Evolutionary conservation across 129 eudicot genomes (phyloP), one percentile per base, ranked within the genome.

Genomic region (Mikania micrantha): DNA sequence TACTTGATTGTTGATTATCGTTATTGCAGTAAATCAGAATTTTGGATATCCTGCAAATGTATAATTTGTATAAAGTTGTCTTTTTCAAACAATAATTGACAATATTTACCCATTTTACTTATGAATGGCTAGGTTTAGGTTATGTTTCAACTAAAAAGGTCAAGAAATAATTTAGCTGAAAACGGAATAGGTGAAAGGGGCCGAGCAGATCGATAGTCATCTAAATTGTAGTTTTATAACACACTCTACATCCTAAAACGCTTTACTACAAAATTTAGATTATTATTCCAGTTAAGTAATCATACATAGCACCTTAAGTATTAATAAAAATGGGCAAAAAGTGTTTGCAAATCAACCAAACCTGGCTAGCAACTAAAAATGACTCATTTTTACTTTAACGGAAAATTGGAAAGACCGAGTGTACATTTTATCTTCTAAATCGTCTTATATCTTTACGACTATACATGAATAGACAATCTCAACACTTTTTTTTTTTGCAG

Each of bases 401-500:
- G 7, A 1, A 50, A 50, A 22, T 20, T 17, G 27, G 27, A 8
- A 49, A 17, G 56, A 49, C 4, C 9, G 13, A 29, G 39, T 52
- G 47, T 53, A 22, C 19, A 49, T 67, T 25, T 67, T 49, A 35
- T 32, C 17, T 67, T 29, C 32, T 7, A 2, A 13, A 5, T 15
- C 16, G n/a, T n/a, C n/a, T n/a, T n/a, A n/a, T n/a, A 56, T 70
- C 39, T 70, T 67, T 47, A 48, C 62, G 5, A 49, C 20, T 15
- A 25, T 9, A 13, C 0, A 32, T 13, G 36, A 11, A 15, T 21
- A 35, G 39, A 15, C 34, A 1, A 69, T 52, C 52, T 53, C 53
- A 65, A 12, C n/a, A 9, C 9, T 12, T 38, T 3, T 36, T n/a
- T n/a, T n/a, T 5, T 27, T 64, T 64, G 81, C 84, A 93, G 98